phyloP scores from a whole-genome alignment of 805 yeast species.

The Candida montana region DNA sequence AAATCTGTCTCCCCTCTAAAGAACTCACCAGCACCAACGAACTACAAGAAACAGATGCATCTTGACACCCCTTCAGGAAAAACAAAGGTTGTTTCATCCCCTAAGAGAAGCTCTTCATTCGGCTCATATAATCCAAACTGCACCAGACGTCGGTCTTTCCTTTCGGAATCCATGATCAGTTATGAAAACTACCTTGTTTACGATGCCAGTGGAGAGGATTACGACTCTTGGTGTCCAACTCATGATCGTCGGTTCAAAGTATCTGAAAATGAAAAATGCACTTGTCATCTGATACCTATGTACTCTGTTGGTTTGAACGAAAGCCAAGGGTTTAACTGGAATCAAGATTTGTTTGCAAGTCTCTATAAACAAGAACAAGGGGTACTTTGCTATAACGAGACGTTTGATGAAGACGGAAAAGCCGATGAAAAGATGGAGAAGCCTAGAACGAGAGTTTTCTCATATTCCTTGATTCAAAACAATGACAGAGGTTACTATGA shows the following conservation, averaged over 20 bases:
- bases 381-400: constrained; percentile 30
- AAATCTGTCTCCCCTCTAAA: background rate
- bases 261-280: background rate
- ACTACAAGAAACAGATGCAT: background rate
- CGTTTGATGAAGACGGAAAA: constrained; percentile 13
- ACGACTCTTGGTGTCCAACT: too few species aligned
- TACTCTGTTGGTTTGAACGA: constrained; percentile 47
- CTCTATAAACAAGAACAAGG: constrained; percentile 57
- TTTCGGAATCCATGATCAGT: constrained; percentile 52
- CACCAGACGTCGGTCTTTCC: constrained; percentile 50
- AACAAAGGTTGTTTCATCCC: too few species aligned
- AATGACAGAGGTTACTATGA: constrained; percentile 12
- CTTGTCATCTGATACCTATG: constrained; percentile 15
- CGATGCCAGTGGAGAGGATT: constrained; percentile 26
- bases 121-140: constrained; percentile 35
- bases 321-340: constrained; percentile 72
- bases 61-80: background rate
- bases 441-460: constrained; percentile 3
- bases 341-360: constrained; percentile 71
- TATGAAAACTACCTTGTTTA: constrained; percentile 52
- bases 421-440: background rate
- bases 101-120: constrained; percentile 21
- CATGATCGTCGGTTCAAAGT: too few species aligned
- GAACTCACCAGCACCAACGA: background rate
- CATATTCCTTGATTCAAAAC: constrained; percentile 14